A percentile compares a stretch with the other conserved stretches of the same genome.
These are phyloP conservation scores for Hemileia vastatrix DNA, from an alignment of 1,284 basidiomycete genomes.

Conservation along the genomic window DNA sequence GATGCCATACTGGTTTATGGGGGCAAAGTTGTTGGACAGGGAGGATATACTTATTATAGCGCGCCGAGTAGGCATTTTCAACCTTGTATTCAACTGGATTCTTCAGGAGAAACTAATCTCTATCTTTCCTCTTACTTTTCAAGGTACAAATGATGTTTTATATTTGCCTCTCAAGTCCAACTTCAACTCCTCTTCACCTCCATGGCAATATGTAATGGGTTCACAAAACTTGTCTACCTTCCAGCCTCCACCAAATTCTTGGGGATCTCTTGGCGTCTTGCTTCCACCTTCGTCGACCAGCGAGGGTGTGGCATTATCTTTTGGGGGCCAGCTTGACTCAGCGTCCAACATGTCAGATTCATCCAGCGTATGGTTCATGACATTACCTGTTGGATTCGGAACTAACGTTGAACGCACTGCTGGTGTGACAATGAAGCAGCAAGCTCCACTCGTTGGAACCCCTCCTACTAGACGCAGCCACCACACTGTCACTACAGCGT, in stretches of 20 bases:
- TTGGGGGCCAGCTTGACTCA: constrained; percentile 6
- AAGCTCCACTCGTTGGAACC: constrained; percentile 3
- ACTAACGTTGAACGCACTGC: background rate
- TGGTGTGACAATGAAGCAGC: constrained; percentile 1
- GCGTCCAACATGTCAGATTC: constrained; percentile 13
- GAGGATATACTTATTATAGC: constrained; percentile 17
- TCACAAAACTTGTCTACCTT: constrained; percentile 1
- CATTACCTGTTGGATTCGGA: background rate
- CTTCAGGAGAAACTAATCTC: background rate
- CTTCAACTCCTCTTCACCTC: constrained; percentile 10
- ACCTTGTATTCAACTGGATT: too few species aligned
- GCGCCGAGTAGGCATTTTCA: constrained; percentile 9
- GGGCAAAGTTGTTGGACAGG: constrained; percentile 6
- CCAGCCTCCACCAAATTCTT: constrained; percentile 7
- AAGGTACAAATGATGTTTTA: constrained; percentile 20
- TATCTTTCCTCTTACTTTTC: background rate
- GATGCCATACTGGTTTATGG: constrained; percentile 16
- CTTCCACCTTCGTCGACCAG: constrained; percentile 1
- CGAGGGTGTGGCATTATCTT: constrained; percentile 4
- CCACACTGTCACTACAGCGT: constrained; percentile 10
- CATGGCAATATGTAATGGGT: constrained; percentile 17
- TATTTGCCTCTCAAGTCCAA: constrained; percentile 11
- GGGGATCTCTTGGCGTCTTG: constrained; percentile 4
- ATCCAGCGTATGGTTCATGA: constrained; percentile 17
- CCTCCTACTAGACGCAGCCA: constrained; percentile 15